Conservation (phyloP, 2,329 filamentous ascomycete genomes). For the Penicillium decumbens region DNA sequence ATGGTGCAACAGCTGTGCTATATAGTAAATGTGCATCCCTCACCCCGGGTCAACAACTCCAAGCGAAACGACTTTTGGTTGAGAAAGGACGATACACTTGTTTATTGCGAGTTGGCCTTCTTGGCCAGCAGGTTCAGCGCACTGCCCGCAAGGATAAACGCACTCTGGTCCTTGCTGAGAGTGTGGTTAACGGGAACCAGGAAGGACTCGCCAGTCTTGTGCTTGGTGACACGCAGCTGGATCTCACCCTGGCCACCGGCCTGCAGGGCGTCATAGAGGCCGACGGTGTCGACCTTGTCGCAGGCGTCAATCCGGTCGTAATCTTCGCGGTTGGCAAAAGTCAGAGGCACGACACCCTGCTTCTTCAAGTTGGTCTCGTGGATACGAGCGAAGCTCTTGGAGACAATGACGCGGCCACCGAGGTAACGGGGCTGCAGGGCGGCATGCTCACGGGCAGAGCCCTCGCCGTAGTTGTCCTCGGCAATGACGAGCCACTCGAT, state of each 20-base stretch:
- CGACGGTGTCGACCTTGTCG: slow-evolving; percentile 76
- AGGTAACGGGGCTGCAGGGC: slow-evolving; percentile 88
- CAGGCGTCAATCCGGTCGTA: slow-evolving; percentile 64
- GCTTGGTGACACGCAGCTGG: slow-evolving; percentile 61
- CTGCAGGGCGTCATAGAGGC: slow-evolving; percentile 74
- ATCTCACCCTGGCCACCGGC: slow-evolving; percentile 78
- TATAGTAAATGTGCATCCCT: slow-evolving; percentile 11
- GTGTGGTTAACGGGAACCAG: slow-evolving; percentile 78
- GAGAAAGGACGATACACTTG: neutral
- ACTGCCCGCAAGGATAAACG: slow-evolving; percentile 88
- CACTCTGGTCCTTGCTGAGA: slow-evolving; percentile 82
- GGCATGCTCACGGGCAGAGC: slow-evolving; percentile 82
- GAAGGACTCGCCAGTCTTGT: slow-evolving; percentile 58
- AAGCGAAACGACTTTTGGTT: slow-evolving; percentile 18
- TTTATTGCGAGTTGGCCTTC: slow-evolving; percentile 42
- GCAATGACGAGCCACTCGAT: slow-evolving; percentile 90
- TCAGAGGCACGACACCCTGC: slow-evolving; percentile 92
- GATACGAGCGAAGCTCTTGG: slow-evolving; percentile 85
- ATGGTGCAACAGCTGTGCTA: slow-evolving; percentile 7
- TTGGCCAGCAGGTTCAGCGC: slow-evolving; percentile 82
- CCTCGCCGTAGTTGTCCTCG: slow-evolving; percentile 96
- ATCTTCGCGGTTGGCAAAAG: slow-evolving; percentile 74
- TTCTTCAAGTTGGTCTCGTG: slow-evolving; percentile 97
- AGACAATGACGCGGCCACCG: slow-evolving; percentile 69
- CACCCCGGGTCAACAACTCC: slow-evolving; percentile 18